Base-by-base conservation (phyloP, 805 yeast species). In the Zygoascus ofunaensis region DNA sequence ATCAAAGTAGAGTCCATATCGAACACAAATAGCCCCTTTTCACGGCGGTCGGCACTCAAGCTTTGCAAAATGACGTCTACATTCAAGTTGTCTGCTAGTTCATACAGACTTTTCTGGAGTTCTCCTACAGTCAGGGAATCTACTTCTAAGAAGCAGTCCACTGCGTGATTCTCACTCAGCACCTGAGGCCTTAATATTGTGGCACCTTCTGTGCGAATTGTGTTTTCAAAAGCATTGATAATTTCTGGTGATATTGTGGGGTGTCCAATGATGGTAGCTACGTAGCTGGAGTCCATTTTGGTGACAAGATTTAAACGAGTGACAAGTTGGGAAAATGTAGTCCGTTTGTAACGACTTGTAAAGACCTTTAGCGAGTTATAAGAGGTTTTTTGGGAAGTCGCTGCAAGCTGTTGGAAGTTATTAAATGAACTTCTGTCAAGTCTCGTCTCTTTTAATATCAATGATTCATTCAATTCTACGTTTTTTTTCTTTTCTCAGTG, bases 1-100 rank as follows among this genome's bases (percentile, higher is more conserved):
- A 92, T 92, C 58, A 92, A 68, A 0, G 99, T 92, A 0, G 97
- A 87, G 67, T 92, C 99, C 98, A 92, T 92, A 57, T 92, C 99
- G 59, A 92, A 92, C 8, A 94, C 85, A 49, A 85, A 80, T 41
- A 92, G 68, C 55, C 77, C 74, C 57, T 57, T 55, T 59, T 63
- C 59, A 70, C 67, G 39, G 12, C 30, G 30, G 26, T 60, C 58
- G 37, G 56, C 52, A 24, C 59, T 52, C 32, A 49, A 40, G 14
- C 50, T 57, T 52, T 75, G 79, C 24, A 73, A 60, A 8, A 73
- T 55, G 18, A 74, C 45, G 47, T 76, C 79, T 4, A 71, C 57
- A 5, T 56, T 58, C 3, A 51, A 52, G 14, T 40, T 36, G 17
- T 61, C 50, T 12, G 43, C 42, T 5, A 49, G 46, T 21, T 60